These are phyloP conservation scores for Verticillium albo-atrum DNA, from an alignment of 2,329 filamentous ascomycete genomes.

Conservation along the genomic window DNA sequence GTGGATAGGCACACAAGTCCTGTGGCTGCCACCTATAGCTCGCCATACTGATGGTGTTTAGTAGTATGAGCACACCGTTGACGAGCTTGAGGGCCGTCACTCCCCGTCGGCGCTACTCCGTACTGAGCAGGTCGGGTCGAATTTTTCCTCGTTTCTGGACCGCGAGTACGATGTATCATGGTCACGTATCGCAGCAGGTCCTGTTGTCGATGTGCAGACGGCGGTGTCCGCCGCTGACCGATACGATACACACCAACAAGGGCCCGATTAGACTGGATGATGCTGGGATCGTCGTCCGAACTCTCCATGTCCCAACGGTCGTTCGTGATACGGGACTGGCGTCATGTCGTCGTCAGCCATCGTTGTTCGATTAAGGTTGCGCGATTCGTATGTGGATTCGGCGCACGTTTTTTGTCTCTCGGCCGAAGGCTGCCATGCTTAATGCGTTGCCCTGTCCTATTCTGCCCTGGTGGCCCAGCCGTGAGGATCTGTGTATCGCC, in stretches of 20 bases:
- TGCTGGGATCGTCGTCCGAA: not conserved
- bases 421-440: conserved; percentile 1
- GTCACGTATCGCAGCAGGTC: not conserved
- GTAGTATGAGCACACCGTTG: not conserved
- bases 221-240: not conserved
- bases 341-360: not conserved
- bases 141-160: not conserved
- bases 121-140: not conserved
- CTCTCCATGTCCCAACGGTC: not conserved
- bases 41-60: not conserved
- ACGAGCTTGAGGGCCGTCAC: not conserved
- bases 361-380: conserved; percentile 2
- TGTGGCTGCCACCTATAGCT: not conserved
- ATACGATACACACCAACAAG: not conserved
- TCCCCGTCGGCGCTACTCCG: not conserved
- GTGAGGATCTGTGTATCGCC: conserved; percentile 1
- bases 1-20: too few relatives aligned
- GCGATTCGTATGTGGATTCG: not conserved
- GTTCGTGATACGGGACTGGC: not conserved
- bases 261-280: not conserved
- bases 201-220: not conserved
- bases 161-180: not conserved
- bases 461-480: not conserved
- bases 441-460: not conserved
- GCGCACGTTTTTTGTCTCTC: not conserved